Conservation (phyloP, 768 basidiomycete species). For the Auriscalpium microsporum region DNA sequence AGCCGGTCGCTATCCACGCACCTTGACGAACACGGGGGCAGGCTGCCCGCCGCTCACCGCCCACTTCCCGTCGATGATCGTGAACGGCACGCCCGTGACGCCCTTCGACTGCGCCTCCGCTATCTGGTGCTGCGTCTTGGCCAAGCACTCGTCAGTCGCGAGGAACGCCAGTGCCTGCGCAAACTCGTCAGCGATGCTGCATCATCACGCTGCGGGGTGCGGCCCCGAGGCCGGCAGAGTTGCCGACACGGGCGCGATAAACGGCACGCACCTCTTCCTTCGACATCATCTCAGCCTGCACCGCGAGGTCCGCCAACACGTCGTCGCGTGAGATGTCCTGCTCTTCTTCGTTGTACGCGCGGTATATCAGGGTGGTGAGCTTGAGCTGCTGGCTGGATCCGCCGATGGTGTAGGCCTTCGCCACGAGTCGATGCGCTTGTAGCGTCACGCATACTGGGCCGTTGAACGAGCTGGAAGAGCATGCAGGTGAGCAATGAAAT, state of each 20-base stretch:
- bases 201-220: too few relatives aligned
- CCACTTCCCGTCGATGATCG: conserved; percentile 72
- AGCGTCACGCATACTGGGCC: conserved; percentile 61
- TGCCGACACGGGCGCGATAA: conserved; percentile 3
- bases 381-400: conserved; percentile 53
- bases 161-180: conserved; percentile 56
- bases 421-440: conserved; percentile 60
- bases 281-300: conserved; percentile 46
- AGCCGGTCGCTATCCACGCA: conserved; percentile 20
- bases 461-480: conserved; percentile 37
- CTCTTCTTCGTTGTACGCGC: conserved; percentile 55
- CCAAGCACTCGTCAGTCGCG: conserved; percentile 51
- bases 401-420: conserved; percentile 56
- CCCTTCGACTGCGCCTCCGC: conserved; percentile 55
- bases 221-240: background rate
- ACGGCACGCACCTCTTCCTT: conserved; percentile 44
- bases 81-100: conserved; percentile 73
- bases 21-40: conserved; percentile 62
- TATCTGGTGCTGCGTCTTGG: conserved; percentile 57
- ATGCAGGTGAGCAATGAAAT: background rate
- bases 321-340: conserved; percentile 54
- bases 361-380: conserved; percentile 50
- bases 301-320: conserved; percentile 53
- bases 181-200: background rate
- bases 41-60: conserved; percentile 69